These are phyloP conservation scores for Fomitopsis betulina DNA, from an alignment of 1,284 basidiomycete genomes.

Conservation along the genomic window DNA sequence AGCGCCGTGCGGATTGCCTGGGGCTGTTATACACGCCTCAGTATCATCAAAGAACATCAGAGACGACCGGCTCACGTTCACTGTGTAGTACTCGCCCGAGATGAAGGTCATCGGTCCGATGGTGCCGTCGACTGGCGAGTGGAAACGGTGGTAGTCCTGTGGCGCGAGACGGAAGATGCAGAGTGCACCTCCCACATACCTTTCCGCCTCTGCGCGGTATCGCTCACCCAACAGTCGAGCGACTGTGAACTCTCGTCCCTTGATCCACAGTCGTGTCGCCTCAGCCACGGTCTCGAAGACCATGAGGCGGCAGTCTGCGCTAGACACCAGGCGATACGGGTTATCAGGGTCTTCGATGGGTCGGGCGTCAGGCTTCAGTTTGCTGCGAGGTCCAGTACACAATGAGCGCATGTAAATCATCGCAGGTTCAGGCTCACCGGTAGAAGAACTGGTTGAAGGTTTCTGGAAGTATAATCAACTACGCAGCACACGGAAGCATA, in stretches of 20 bases:
- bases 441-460: constrained; percentile 93
- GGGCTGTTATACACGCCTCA: constrained; percentile 71
- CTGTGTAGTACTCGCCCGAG: constrained; percentile 88
- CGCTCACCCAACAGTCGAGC: constrained; percentile 74
- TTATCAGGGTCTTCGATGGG: constrained; percentile 75
- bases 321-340: constrained; percentile 75
- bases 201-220: constrained; percentile 64
- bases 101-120: constrained; percentile 82
- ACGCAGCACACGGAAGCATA: not conserved
- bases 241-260: constrained; percentile 90
- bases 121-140: constrained; percentile 84
- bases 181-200: constrained; percentile 73
- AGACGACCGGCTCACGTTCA: constrained; percentile 56
- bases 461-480: constrained; percentile 38
- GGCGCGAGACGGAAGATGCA: constrained; percentile 92
- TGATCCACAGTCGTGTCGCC: constrained; percentile 94
- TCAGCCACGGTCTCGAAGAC: constrained; percentile 82
- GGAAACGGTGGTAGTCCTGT: constrained; percentile 97
- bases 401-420: not conserved
- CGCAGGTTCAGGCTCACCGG: constrained; percentile 32
- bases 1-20: constrained; percentile 79
- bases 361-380: constrained; percentile 81
- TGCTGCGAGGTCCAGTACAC: constrained; percentile 46
- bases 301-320: constrained; percentile 94
- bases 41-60: not conserved